These are phyloP conservation scores for Fraxinus baroniana DNA, from an alignment of 305 asterid genomes.

Conservation along the genomic window DNA sequence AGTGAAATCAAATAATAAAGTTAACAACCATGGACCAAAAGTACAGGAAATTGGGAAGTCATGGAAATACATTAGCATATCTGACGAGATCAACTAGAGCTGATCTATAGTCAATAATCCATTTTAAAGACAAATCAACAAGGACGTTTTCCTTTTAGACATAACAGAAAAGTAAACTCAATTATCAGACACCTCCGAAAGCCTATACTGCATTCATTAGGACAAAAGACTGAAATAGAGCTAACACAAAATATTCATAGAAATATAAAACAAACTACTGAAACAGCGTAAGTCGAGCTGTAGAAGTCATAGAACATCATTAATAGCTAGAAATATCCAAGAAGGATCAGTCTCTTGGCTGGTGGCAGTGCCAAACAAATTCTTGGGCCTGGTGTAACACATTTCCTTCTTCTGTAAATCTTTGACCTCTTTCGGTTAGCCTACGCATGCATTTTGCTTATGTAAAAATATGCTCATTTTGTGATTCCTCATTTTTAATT, in stretches of 20 bases:
- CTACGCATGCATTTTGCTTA: not conserved
- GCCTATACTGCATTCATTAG: not conserved
- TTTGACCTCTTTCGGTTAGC: not conserved
- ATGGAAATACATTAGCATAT: not conserved
- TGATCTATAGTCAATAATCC: not conserved
- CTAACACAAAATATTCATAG: not conserved
- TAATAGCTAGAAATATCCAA: not conserved
- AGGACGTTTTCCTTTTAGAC: not conserved
- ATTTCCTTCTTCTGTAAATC: not conserved
- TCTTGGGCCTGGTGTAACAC: not conserved
- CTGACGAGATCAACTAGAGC: not conserved
- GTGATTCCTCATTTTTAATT: not conserved
- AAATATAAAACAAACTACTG: not conserved
- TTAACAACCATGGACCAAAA: not conserved
- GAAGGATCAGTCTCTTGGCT: not conserved
- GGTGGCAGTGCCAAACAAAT: not conserved
- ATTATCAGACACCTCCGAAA: not conserved
- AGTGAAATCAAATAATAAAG: not conserved
- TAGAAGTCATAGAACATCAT: not conserved
- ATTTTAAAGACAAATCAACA: not conserved
- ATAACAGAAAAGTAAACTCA: not conserved
- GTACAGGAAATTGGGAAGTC: not conserved
- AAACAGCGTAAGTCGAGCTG: not conserved
- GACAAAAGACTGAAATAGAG: not conserved
- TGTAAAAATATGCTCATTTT: not conserved